Percentiles rank a stretch among this genome's conserved stretches.
These are phyloP conservation scores for Sistotremastrum niveocremeum DNA, from an alignment of 768 basidiomycete genomes.

Conservation along the genomic window DNA sequence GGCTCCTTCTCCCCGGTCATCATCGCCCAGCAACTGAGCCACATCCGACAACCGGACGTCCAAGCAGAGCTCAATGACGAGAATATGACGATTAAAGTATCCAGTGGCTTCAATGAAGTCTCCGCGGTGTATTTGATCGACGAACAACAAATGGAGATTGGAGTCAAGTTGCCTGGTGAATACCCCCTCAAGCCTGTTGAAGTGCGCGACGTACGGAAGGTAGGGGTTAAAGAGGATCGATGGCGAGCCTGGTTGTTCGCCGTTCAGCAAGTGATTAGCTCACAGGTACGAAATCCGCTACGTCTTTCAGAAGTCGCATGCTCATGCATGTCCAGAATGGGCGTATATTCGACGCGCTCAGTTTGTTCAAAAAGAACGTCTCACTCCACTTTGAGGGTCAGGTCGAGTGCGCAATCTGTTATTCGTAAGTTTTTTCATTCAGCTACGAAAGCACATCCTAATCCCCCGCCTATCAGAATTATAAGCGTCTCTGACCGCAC, in stretches of 20 bases:
- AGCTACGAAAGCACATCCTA: not conserved
- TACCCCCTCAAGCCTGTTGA: slow-evolving; percentile 87
- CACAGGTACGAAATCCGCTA: too few species aligned
- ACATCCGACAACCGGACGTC: slow-evolving; percentile 43
- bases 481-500: slow-evolving; percentile 82
- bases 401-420: slow-evolving; percentile 93
- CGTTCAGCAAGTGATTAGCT: slow-evolving; percentile 81
- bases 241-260: slow-evolving; percentile 93
- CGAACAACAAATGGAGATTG: slow-evolving; percentile 86
- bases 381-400: slow-evolving; percentile 88
- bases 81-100: slow-evolving; percentile 68
- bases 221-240: slow-evolving; percentile 78
- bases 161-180: slow-evolving; percentile 71
- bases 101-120: slow-evolving; percentile 62
- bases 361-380: slow-evolving; percentile 90
- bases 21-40: slow-evolving; percentile 68
- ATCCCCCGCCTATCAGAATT: slow-evolving; percentile 36
- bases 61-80: slow-evolving; percentile 56
- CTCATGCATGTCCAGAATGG: slow-evolving; percentile 51
- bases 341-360: slow-evolving; percentile 74
- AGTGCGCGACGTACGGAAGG: slow-evolving; percentile 67
- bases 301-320: too few species aligned
- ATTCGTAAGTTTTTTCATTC: slow-evolving; percentile 44
- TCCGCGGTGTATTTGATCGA: slow-evolving; percentile 78
- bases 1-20: slow-evolving; percentile 82